A percentile compares a stretch with the other conserved stretches of the same genome.
phyloP scores from a whole-genome alignment of 1,284 basidiomycete species.

The Irpex sp. region DNA sequence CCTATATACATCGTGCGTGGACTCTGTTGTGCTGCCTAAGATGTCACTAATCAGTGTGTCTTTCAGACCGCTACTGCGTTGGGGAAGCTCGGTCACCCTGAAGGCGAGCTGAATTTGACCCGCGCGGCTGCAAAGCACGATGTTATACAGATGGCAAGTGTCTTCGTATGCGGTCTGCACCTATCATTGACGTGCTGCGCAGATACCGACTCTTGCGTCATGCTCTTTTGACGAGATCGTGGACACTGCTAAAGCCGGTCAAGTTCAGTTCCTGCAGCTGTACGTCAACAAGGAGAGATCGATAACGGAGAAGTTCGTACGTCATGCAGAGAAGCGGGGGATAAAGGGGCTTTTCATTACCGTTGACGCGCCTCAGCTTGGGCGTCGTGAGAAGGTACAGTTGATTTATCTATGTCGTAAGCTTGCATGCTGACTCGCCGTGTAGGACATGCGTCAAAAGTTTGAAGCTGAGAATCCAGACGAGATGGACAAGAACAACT shows the following conservation, averaged over 20 bases:
- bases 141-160: conserved; percentile 83
- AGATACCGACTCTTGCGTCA: conserved; percentile 79
- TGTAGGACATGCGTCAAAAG: conserved; percentile 91
- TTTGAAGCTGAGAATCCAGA: conserved; percentile 74
- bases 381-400: conserved; percentile 66
- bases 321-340: conserved; percentile 80
- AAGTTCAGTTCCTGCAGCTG: conserved; percentile 74
- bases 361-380: conserved; percentile 91
- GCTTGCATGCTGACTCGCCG: conserved; percentile 22
- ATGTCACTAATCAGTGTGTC: background rate
- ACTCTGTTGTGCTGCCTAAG: background rate
- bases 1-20: conserved; percentile 54
- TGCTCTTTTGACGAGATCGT: conserved; percentile 90
- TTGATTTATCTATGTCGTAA: conserved; percentile 24
- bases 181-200: background rate
- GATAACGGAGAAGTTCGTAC: conserved; percentile 80
- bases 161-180: background rate
- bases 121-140: conserved; percentile 77
- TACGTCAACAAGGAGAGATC: conserved; percentile 86
- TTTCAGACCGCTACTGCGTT: conserved; percentile 70
- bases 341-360: conserved; percentile 91
- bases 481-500: conserved; percentile 48
- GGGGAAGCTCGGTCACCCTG: conserved; percentile 92
- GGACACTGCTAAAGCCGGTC: conserved; percentile 51
- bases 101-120: conserved; percentile 88